These are phyloP conservation scores for Sisymbrium altissimum DNA, from an alignment of 345 rosid genomes.

Conservation along the genomic window DNA sequence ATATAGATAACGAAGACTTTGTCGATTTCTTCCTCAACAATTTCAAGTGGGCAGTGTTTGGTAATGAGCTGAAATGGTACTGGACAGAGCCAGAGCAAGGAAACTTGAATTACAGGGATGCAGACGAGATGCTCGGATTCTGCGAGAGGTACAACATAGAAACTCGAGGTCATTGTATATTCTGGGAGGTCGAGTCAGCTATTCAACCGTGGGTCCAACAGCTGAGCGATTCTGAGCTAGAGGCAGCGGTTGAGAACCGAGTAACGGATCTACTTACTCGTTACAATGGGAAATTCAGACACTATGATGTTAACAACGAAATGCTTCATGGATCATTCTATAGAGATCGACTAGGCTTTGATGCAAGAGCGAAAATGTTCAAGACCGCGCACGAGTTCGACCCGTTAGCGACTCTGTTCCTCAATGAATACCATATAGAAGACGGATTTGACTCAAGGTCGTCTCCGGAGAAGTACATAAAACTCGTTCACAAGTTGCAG, in stretches of 20 bases:
- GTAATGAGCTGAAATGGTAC: slow-evolving; percentile 93
- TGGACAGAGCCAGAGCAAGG: slow-evolving; percentile 93
- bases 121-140: slow-evolving; percentile 81
- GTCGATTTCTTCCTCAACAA: slow-evolving; percentile 67
- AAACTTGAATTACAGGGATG: slow-evolving; percentile 69
- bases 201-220: slow-evolving; percentile 82
- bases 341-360: slow-evolving; percentile 56
- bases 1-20: slow-evolving; percentile 86
- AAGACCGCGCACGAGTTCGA: slow-evolving; percentile 69
- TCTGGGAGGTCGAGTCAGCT: slow-evolving; percentile 86
- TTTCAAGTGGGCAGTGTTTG: slow-evolving; percentile 95
- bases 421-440: slow-evolving; percentile 90
- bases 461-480: slow-evolving; percentile 65
- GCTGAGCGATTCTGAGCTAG: slow-evolving; percentile 50
- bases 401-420: slow-evolving; percentile 63
- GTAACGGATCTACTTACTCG: slow-evolving; percentile 68
- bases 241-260: slow-evolving; percentile 64
- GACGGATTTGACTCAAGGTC: slow-evolving; percentile 81
- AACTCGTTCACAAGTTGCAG: slow-evolving; percentile 66
- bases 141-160: slow-evolving; percentile 58
- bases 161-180: slow-evolving; percentile 86
- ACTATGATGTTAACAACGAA: slow-evolving; percentile 96
- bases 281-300: slow-evolving; percentile 79
- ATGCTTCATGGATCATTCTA: slow-evolving; percentile 96
- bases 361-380: slow-evolving; percentile 67